Evolutionary conservation across 1,139 yeast species (phyloP), one percentile per base, ranked within the genome.

Genomic region (Pichiaceae sp.): DNA sequence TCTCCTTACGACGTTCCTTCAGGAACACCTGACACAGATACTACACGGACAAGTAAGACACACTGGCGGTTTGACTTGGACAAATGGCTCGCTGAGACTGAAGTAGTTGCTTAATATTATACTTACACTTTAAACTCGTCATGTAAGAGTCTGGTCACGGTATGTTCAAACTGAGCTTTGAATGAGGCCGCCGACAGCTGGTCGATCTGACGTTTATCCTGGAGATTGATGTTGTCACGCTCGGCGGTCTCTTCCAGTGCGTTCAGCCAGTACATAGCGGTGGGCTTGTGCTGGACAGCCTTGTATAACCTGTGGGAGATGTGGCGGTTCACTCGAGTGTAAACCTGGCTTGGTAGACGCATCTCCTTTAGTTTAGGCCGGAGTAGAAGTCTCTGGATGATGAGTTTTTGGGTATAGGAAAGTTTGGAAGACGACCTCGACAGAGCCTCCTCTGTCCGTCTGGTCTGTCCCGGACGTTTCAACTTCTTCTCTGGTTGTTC

Each of bases 21-120:
- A 38, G 91, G 93, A 37, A 65, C 81, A 4, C 32, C 37, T 16
- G 43, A 40, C 14, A 50, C 43, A 11, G 44, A 45, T 18, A 23
- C 44, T 1, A 51, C 50, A 27, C 49, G 50, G 24, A 38, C 42
- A 14, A 47, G 39, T 12, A 39, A 39, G 9, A 47, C 42, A 2
- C 93, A 82, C 56, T 82, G 93, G 93, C 74, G 89, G 64, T 70
- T 78, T 45, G 62, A 63, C 42, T 62, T 70, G 40, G 60, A 63
- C 31, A 67, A 67, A 44, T 77, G 82, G 75, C 66, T 68, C 39
- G 57, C 60, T n/a, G 89, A 80, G 53, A 56, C 60, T 35, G 89
- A 80, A 47, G 68, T 80, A 34, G 12, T 9, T 21, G 29, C 17
- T 8, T 21, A 21, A 14, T 12, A 9, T 9, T 27, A 25, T 32